A percentile compares a stretch with the other conserved stretches of the same genome.
These are phyloP conservation scores for Candida berthetii DNA, from an alignment of 805 yeast genomes.

Conservation along the genomic window DNA sequence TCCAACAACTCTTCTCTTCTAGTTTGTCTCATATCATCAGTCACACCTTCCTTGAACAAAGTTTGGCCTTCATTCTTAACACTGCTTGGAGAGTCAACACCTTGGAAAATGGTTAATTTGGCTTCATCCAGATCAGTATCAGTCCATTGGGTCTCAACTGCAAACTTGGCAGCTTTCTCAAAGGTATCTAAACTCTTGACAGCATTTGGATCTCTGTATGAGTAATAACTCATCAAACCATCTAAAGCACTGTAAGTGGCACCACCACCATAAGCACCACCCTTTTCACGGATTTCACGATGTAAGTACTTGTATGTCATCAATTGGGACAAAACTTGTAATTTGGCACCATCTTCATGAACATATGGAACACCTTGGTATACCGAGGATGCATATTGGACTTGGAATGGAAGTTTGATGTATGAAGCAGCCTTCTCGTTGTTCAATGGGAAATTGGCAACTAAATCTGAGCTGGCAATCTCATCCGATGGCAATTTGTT, in stretches of 20 bases:
- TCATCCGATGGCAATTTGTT: constrained; percentile 17
- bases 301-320: constrained; percentile 81
- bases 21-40: constrained; percentile 72
- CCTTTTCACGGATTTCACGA: constrained; percentile 86
- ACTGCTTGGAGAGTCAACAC: constrained; percentile 84
- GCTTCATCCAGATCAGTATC: constrained; percentile 77
- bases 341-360: constrained; percentile 73
- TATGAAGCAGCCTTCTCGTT: constrained; percentile 30
- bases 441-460: constrained; percentile 13
- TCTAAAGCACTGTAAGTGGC: constrained; percentile 75
- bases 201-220: constrained; percentile 94
- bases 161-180: constrained; percentile 42
- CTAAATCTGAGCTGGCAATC: constrained; percentile 2
- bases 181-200: constrained; percentile 59
- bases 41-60: constrained; percentile 60
- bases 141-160: constrained; percentile 45
- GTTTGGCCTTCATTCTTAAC: constrained; percentile 72
- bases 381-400: constrained; percentile 72
- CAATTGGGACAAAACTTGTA: constrained; percentile 77
- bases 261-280: constrained; percentile 99
- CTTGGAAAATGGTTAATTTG: constrained; percentile 84
- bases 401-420: constrained; percentile 80
- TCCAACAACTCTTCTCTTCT: constrained; percentile 73
- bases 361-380: constrained; percentile 60
- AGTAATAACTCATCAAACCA: constrained; percentile 76